Percentiles rank a stretch among this genome's conserved stretches.
Conservation (phyloP, 2,329 filamentous ascomycete genomes). For the Scedosporium dehoogii region DNA sequence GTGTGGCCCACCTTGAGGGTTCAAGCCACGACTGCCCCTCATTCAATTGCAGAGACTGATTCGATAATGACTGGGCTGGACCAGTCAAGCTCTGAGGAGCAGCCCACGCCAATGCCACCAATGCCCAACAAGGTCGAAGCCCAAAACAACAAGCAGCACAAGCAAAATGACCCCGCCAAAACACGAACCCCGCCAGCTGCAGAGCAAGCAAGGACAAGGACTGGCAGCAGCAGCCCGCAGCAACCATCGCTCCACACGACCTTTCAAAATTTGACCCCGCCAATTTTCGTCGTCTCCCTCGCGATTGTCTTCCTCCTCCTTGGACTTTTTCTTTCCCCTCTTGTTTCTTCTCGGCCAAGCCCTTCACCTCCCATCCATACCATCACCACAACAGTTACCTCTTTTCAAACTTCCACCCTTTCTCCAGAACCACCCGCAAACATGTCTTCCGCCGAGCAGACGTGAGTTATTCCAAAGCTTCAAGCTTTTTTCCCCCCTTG, state of each 20-base stretch:
- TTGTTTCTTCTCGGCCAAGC: neutral
- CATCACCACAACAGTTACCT: neutral
- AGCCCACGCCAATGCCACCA: neutral
- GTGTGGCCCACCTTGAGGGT: too few species aligned
- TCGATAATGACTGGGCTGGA: neutral
- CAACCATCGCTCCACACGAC: neutral
- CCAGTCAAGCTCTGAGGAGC: neutral
- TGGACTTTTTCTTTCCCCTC: neutral
- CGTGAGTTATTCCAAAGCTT: slow-evolving; percentile 47
- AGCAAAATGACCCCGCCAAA: neutral
- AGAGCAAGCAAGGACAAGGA: neutral
- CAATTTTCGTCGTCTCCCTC: slow-evolving; percentile 1
- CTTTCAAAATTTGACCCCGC: slow-evolving; percentile 6
- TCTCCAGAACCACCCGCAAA: neutral
- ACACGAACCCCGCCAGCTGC: neutral
- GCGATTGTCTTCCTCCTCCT: slow-evolving; percentile 1
- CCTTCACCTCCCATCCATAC: neutral
- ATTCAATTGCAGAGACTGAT: neutral
- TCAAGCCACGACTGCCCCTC: too few species aligned
- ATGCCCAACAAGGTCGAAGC: neutral
- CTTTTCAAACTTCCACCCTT: neutral
- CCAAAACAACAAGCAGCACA: neutral
- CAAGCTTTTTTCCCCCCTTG: neutral
- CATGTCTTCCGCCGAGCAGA: slow-evolving; percentile 40
- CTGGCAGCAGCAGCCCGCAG: neutral